Evolutionary conservation across 345 rosid genomes (phyloP).

Genomic region (Citrus mangshanensis): DNA sequence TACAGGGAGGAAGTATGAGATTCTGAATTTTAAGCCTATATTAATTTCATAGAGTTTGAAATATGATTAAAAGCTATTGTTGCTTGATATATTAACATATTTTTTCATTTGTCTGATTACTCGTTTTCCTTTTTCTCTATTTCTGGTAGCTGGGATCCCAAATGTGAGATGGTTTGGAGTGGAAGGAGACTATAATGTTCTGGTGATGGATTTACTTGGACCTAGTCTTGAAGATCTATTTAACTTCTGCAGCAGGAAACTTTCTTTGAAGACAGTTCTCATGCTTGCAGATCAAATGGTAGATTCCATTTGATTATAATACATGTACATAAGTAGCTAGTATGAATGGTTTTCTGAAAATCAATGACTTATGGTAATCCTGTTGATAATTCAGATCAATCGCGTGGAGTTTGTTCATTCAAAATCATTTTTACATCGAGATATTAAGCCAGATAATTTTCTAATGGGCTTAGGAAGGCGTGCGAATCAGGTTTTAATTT

Average conservation of each 20-base stretch:
- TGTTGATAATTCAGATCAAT: conserved; percentile 54
- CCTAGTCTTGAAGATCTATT: conserved; percentile 97
- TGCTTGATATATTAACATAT: neutral
- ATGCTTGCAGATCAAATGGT: conserved; percentile 99
- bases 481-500: conserved; percentile 71
- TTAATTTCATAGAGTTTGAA: neutral
- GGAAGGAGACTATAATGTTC: conserved; percentile 90
- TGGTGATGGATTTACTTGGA: conserved; percentile 96
- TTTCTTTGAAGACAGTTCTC: conserved; percentile 87
- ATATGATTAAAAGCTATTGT: neutral
- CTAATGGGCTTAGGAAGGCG: conserved; percentile 96
- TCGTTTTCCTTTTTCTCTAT: conserved; percentile 3
- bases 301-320: conserved; percentile 4
- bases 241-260: conserved; percentile 79
- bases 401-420: conserved; percentile 91
- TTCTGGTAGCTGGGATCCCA: conserved; percentile 83
- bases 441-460: conserved; percentile 93
- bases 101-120: neutral
- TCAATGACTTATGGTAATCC: neutral
- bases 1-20: conserved; percentile 90
- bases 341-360: neutral
- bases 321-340: neutral
- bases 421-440: conserved; percentile 91
- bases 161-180: conserved; percentile 87
- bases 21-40: neutral